Percentiles rank a stretch among this genome's conserved stretches.
Conservation (phyloP, 371 early-diverging fungal species). For the Rhizopus arrhizus region DNA sequence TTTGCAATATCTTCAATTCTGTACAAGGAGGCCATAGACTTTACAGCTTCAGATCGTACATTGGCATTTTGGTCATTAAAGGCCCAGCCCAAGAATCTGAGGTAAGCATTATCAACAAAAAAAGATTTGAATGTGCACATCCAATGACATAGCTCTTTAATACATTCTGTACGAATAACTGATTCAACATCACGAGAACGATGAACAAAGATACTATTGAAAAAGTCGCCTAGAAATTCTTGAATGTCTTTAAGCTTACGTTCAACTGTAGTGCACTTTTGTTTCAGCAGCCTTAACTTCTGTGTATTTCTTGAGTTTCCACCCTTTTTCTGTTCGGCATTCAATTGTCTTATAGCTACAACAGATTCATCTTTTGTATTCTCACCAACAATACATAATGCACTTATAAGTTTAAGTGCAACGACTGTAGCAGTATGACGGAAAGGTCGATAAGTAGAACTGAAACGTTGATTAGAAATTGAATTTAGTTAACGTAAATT, state of each 20-base stretch:
- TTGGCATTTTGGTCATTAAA: constrained; percentile 74
- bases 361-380: constrained; percentile 58
- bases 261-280: constrained; percentile 18
- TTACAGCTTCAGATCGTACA: constrained; percentile 70
- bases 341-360: constrained; percentile 67
- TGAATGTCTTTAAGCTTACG: constrained; percentile 40
- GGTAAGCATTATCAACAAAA: constrained; percentile 74
- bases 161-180: constrained; percentile 81
- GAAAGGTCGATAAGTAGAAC: constrained; percentile 84
- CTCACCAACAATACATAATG: constrained; percentile 67
- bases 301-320: constrained; percentile 15
- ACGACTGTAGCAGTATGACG: constrained; percentile 84
- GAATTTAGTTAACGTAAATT: background rate
- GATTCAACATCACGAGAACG: constrained; percentile 90
- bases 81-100: constrained; percentile 86
- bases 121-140: constrained; percentile 65
- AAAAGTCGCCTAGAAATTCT: constrained; percentile 61
- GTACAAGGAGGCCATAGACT: constrained; percentile 57
- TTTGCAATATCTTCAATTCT: constrained; percentile 50
- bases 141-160: constrained; percentile 80
- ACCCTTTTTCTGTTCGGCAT: constrained; percentile 32
- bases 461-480: constrained; percentile 10
- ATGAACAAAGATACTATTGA: constrained; percentile 83
- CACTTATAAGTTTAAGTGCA: constrained; percentile 59
- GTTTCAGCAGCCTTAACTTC: constrained; percentile 23